These are phyloP conservation scores for Erodium texanum DNA, from an alignment of 441 rosid species.

Conservation along the genomic window DNA sequence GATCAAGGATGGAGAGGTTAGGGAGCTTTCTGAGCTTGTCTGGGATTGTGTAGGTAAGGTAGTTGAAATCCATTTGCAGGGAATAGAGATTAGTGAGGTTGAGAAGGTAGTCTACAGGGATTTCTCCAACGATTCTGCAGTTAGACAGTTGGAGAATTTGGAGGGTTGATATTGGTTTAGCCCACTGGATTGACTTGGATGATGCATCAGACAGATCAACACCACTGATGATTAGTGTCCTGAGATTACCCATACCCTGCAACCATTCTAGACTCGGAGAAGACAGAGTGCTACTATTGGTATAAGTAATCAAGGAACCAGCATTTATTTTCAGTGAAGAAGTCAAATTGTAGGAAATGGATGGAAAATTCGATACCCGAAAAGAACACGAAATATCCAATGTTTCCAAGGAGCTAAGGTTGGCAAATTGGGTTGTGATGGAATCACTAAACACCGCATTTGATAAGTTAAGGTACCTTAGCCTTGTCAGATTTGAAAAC, in stretches of 20 bases:
- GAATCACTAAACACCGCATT: conserved; percentile 10
- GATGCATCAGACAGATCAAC: conserved; percentile 15
- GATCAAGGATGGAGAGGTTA: conserved; percentile 8
- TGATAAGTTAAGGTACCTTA: conserved; percentile 8
- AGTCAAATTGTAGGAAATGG: conserved; percentile 4
- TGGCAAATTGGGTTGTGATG: conserved; percentile 1
- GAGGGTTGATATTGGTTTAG: conserved; percentile 7
- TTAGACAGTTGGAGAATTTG: background rate
- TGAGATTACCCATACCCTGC: conserved; percentile 10
- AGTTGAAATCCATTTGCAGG: conserved; percentile 9
- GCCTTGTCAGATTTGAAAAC: conserved; percentile 7
- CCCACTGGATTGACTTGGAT: background rate
- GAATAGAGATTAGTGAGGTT: conserved; percentile 5
- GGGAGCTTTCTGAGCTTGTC: conserved; percentile 1
- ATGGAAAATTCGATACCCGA: background rate
- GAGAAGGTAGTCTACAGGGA: conserved; percentile 9
- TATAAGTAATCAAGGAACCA: background rate
- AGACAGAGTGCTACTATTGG: background rate
- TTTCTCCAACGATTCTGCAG: background rate
- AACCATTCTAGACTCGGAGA: conserved; percentile 9
- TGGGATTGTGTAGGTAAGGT: background rate
- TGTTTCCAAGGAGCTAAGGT: conserved; percentile 8
- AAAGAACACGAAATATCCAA: conserved; percentile 8
- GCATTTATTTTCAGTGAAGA: conserved; percentile 1
- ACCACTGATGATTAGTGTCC: background rate